phyloP scores from a whole-genome alignment of 129 eudicot genomes.

The Smallanthus sonchifolius region DNA sequence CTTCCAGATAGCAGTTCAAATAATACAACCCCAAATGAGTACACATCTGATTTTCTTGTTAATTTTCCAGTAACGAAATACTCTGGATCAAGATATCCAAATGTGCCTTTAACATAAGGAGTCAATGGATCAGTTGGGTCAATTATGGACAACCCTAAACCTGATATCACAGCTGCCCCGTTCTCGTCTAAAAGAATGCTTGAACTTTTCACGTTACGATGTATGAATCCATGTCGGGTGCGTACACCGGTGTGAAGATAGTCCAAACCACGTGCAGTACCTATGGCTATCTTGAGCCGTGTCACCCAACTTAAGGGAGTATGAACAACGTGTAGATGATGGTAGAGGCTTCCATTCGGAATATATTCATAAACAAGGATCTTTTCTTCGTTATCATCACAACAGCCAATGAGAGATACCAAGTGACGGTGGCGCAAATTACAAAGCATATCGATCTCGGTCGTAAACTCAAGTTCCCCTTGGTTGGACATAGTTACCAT shows the following conservation, averaged over 20 bases:
- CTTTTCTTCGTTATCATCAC: neutral
- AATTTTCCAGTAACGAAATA: neutral
- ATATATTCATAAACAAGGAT: neutral
- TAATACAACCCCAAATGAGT: neutral
- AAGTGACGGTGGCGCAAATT: neutral
- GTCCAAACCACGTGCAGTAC: neutral
- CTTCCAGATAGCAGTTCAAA: neutral
- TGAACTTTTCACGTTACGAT: neutral
- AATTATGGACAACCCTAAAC: neutral
- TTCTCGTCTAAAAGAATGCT: neutral
- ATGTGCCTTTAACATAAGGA: neutral
- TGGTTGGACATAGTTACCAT: neutral
- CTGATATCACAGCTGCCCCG: neutral
- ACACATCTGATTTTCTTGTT: neutral
- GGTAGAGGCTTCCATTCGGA: neutral
- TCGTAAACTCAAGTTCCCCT: neutral
- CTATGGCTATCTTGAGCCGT: neutral
- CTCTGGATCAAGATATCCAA: neutral
- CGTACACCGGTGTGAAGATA: neutral
- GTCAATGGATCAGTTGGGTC: neutral
- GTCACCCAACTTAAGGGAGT: neutral
- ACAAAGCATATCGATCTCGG: neutral
- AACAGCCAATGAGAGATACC: neutral
- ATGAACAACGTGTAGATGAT: neutral
- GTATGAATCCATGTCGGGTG: neutral